Evolutionary conservation across 495 filamentous ascomycete species (phyloP).

Genomic region (Annulohypoxylon stygium): DNA sequence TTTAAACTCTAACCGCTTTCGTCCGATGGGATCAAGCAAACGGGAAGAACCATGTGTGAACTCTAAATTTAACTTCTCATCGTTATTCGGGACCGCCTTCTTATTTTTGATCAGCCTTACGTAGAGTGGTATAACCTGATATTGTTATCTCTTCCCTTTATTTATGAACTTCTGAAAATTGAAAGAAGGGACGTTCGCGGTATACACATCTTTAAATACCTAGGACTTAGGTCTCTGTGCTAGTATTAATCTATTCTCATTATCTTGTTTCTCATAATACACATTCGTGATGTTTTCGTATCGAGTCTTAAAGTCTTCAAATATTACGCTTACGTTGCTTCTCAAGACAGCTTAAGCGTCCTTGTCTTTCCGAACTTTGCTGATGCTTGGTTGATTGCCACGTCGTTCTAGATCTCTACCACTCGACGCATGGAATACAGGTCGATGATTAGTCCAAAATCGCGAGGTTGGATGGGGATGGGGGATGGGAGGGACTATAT

Average conservation of each 20-base stretch:
- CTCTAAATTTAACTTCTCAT: constrained; percentile 40
- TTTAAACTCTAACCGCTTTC: constrained; percentile 10
- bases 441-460: background rate
- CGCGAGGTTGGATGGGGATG: background rate
- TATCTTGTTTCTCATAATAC: too few species aligned
- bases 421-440: background rate
- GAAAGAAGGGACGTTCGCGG: background rate
- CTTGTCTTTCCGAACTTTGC: background rate
- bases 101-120: background rate
- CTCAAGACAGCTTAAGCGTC: background rate
- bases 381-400: constrained; percentile 5
- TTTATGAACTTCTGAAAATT: background rate
- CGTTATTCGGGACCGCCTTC: background rate
- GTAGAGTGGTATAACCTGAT: background rate
- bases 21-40: background rate
- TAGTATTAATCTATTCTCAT: background rate
- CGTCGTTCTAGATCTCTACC: constrained; percentile 2
- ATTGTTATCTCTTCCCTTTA: background rate
- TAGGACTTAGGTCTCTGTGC: background rate
- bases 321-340: background rate
- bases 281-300: too few species aligned
- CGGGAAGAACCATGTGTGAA: constrained; percentile 15
- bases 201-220: background rate
- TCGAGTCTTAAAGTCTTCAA: background rate
- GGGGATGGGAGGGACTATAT: background rate